These are phyloP conservation scores for Piedraia hortae DNA, from an alignment of 2,329 filamentous ascomycete species.

Conservation along the genomic window DNA sequence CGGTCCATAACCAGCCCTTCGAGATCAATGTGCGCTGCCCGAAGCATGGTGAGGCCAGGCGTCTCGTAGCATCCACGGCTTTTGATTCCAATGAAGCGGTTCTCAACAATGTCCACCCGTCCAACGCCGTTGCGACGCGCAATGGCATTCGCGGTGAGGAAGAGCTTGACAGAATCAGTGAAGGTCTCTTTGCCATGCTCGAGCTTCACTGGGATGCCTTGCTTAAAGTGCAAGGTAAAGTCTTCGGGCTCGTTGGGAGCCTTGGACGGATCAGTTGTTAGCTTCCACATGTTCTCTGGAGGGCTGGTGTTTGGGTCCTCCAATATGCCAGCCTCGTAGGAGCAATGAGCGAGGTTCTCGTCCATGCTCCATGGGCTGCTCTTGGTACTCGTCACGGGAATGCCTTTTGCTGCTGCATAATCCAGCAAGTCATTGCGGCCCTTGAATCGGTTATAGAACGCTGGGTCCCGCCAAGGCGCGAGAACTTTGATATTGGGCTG, in stretches of 20 bases:
- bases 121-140: conserved; percentile 47
- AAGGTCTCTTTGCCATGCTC: conserved; percentile 27
- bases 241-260: conserved; percentile 45
- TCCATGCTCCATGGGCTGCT: conserved; percentile 42
- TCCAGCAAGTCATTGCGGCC: conserved; percentile 46
- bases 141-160: conserved; percentile 43
- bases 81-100: conserved; percentile 57
- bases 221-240: conserved; percentile 43
- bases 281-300: conserved; percentile 57
- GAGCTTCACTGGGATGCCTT: conserved; percentile 46
- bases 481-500: conserved; percentile 42
- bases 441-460: conserved; percentile 42
- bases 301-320: conserved; percentile 37
- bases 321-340: conserved; percentile 53
- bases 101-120: conserved; percentile 60
- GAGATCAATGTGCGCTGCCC: conserved; percentile 30
- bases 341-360: conserved; percentile 49
- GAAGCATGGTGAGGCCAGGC: conserved; percentile 28
- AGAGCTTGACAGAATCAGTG: conserved; percentile 41
- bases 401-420: conserved; percentile 37
- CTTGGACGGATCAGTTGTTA: conserved; percentile 34
- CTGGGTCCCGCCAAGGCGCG: conserved; percentile 44
- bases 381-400: conserved; percentile 47
- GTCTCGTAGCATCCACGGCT: conserved; percentile 58
- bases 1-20: conserved; percentile 41